Conservation (phyloP, 176 grass and related monocot species). For the sorghum (Sorghum bicolor) region DNA sequence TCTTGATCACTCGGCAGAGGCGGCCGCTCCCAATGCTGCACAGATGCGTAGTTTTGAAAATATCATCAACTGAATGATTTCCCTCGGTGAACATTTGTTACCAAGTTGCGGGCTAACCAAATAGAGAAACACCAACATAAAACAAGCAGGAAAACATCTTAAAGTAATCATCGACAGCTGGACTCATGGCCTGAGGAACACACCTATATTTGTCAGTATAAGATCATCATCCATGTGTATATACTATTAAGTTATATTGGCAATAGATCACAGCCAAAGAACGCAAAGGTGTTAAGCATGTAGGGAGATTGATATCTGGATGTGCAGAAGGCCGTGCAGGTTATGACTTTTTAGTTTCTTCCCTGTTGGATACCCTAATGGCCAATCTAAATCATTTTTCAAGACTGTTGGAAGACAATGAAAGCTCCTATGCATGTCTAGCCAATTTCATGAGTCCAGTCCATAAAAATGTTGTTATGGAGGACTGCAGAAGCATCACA, state of each 20-base stretch:
- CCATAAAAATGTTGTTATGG: background rate
- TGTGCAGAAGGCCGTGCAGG: background rate
- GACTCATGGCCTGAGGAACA: no score
- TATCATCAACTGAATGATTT: background rate
- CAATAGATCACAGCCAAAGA: background rate
- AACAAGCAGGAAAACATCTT: no score
- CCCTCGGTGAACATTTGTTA: background rate
- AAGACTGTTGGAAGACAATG: background rate
- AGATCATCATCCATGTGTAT: background rate
- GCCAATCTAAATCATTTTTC: background rate
- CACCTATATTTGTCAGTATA: no score
- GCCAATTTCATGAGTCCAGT: background rate
- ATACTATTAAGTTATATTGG: background rate
- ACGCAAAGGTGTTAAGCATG: background rate
- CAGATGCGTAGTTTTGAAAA: background rate
- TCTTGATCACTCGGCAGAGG: background rate
- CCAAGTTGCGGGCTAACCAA: no score
- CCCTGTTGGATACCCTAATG: background rate
- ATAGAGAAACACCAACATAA: no score
- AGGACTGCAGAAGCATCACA: background rate
- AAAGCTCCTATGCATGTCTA: background rate
- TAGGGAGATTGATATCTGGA: background rate
- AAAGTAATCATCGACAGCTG: no score
- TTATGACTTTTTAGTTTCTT: background rate
- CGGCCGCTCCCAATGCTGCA: background rate